These are phyloP conservation scores for Neurospora sp. DNA, from an alignment of 2,329 filamentous ascomycete species.

Conservation along the genomic window DNA sequence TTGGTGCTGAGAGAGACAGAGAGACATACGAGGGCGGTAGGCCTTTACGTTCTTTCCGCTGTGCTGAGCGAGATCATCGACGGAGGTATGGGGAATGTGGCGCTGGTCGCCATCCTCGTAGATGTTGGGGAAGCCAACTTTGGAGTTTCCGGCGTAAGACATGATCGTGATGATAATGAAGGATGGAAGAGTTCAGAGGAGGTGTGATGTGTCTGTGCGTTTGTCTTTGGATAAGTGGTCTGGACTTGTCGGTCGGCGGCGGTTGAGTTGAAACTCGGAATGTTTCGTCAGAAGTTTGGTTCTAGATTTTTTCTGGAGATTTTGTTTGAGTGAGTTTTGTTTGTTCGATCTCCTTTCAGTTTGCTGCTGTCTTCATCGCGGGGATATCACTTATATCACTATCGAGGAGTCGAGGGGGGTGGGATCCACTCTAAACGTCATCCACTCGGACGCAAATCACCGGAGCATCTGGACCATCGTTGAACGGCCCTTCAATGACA, in stretches of 20 bases:
- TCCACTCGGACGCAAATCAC: neutral
- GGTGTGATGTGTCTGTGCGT: neutral
- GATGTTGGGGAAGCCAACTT: constrained; percentile 10
- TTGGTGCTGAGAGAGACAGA: neutral
- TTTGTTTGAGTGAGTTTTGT: neutral
- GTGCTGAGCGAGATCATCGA: constrained; percentile 7
- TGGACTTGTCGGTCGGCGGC: neutral
- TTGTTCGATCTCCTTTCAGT: neutral
- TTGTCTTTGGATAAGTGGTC: neutral
- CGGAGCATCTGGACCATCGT: neutral
- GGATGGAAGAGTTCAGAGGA: neutral
- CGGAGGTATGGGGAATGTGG: constrained; percentile 7
- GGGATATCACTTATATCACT: neutral
- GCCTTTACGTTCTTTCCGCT: constrained; percentile 15
- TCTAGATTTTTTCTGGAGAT: neutral
- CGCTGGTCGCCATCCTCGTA: constrained; percentile 14
- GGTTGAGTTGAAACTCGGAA: neutral
- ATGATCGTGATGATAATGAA: neutral
- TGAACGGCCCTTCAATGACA: neutral
- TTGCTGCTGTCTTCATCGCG: neutral
- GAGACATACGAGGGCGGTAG: constrained; percentile 12
- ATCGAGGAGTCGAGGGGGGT: neutral
- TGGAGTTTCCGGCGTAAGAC: constrained; percentile 10
- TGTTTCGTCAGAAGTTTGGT: neutral
- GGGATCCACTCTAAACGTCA: neutral